Evolutionary conservation across 2,329 filamentous ascomycete genomes (phyloP).

Genomic region (Xylariaceae sp.): DNA sequence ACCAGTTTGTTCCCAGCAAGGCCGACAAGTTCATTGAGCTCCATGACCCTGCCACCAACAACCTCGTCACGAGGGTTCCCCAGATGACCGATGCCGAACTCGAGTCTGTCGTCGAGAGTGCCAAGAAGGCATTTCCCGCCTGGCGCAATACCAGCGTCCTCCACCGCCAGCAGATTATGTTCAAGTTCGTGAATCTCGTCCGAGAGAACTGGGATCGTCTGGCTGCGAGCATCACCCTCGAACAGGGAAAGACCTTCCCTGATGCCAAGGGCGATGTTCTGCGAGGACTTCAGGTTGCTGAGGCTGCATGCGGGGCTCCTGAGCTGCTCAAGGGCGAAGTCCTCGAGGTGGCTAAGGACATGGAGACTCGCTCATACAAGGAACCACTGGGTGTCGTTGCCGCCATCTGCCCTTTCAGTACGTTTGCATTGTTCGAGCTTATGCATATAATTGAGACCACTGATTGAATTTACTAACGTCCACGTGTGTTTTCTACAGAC

Average conservation of each 20-base stretch:
- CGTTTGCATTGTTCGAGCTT: too few relatives aligned
- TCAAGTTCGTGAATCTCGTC: conserved; percentile 76
- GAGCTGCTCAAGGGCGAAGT: conserved; percentile 80
- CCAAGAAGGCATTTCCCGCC: conserved; percentile 68
- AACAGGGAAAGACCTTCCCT: conserved; percentile 85
- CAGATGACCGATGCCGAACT: conserved; percentile 78
- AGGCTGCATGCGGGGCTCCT: conserved; percentile 75
- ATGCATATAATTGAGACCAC: too few relatives aligned
- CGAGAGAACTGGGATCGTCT: conserved; percentile 81
- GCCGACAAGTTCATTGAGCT: conserved; percentile 73
- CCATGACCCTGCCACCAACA: conserved; percentile 80
- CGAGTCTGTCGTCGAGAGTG: conserved; percentile 69
- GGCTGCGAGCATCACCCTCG: conserved; percentile 78
- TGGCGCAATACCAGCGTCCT: conserved; percentile 73
- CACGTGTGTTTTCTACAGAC: conserved; percentile 49
- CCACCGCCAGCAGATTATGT: conserved; percentile 78
- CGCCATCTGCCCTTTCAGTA: conserved; percentile 84
- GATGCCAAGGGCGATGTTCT: conserved; percentile 80
- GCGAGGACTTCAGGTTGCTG: conserved; percentile 77
- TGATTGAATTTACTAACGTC: conserved; percentile 3
- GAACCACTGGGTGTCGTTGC: conserved; percentile 79
- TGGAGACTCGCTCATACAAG: conserved; percentile 80
- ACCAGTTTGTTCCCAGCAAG: conserved; percentile 67
- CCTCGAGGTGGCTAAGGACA: conserved; percentile 81
- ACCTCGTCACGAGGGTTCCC: conserved; percentile 77